A percentile compares a stretch with the other conserved stretches of the same genome.
These are phyloP conservation scores for Rhodotorula sp. DNA, from an alignment of 1,284 basidiomycete species.

Conservation along the genomic window DNA sequence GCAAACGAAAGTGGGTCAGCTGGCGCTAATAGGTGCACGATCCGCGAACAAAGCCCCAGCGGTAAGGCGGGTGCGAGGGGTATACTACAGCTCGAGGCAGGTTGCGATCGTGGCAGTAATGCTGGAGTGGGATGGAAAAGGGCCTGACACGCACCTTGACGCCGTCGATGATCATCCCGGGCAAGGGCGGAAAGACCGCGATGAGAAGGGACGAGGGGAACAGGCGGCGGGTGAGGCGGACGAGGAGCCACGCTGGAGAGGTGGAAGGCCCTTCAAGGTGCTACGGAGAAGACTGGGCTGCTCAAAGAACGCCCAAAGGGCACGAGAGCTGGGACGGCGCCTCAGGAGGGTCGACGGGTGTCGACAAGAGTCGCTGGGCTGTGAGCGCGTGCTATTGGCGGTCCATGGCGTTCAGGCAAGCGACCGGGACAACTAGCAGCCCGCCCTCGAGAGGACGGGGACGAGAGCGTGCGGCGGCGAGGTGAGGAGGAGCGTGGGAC, in stretches of 20 bases:
- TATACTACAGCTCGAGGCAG: not conserved
- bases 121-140: accelerated
- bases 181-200: not conserved
- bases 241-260: not conserved
- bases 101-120: no score
- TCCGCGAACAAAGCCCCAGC: no score
- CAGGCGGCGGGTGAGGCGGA: not conserved
- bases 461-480: not conserved
- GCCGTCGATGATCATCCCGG: constrained; percentile 27
- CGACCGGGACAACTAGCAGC: not conserved
- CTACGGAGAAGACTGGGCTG: not conserved
- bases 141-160: constrained; percentile 17
- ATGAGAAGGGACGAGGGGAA: not conserved
- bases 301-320: not conserved
- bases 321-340: not conserved
- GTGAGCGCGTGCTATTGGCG: not conserved
- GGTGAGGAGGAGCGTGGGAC: no score
- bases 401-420: not conserved
- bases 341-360: not conserved
- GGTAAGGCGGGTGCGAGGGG: not conserved
- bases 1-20: no score
- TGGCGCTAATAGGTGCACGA: no score
- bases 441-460: constrained; percentile 5
- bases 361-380: not conserved
- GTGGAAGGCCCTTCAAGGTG: not conserved